phyloP scores from a whole-genome alignment of 1,139 yeast species.

The Ogataea hybrid region DNA sequence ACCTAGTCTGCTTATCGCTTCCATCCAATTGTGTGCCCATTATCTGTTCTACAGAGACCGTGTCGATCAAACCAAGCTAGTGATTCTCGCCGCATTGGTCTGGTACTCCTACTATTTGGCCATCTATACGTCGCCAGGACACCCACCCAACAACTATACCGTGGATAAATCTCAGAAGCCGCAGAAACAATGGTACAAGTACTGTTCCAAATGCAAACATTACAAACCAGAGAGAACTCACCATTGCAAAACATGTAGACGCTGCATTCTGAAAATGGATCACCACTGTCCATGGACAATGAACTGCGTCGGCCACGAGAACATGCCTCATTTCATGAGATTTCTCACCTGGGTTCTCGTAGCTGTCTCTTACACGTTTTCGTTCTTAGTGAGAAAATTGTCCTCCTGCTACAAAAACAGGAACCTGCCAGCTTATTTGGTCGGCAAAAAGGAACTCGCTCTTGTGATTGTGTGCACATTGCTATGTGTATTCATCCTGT shows the following conservation, averaged over 20 bases:
- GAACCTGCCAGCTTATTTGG: slow-evolving; percentile 57
- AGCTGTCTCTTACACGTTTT: slow-evolving; percentile 50
- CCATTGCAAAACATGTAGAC: slow-evolving; percentile 65
- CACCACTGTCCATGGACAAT: slow-evolving; percentile 88
- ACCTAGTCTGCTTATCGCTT: slow-evolving; percentile 60
- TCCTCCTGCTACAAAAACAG: slow-evolving; percentile 49
- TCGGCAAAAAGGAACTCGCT: slow-evolving; percentile 51
- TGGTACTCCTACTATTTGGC: slow-evolving; percentile 75
- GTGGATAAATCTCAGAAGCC: slow-evolving; percentile 33
- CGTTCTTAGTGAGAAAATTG: slow-evolving; percentile 43
- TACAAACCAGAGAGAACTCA: slow-evolving; percentile 78
- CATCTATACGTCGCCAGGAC: slow-evolving; percentile 56
- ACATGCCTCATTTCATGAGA: slow-evolving; percentile 80
- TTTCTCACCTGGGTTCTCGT: slow-evolving; percentile 68
- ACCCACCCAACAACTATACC: slow-evolving; percentile 44
- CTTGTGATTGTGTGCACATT: slow-evolving; percentile 58
- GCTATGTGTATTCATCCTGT: slow-evolving; percentile 53
- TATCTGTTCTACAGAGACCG: slow-evolving; percentile 51
- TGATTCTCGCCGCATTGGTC: slow-evolving; percentile 49
- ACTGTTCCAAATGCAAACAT: slow-evolving; percentile 62
- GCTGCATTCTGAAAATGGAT: slow-evolving; percentile 76
- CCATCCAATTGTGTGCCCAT: slow-evolving; percentile 66
- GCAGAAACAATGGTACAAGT: slow-evolving; percentile 46
- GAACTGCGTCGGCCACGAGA: slow-evolving; percentile 78
- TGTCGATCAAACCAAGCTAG: slow-evolving; percentile 46